Evolutionary conservation across 2,329 filamentous ascomycete genomes (phyloP).

Genomic region (Aspergillus puulaauensis): DNA sequence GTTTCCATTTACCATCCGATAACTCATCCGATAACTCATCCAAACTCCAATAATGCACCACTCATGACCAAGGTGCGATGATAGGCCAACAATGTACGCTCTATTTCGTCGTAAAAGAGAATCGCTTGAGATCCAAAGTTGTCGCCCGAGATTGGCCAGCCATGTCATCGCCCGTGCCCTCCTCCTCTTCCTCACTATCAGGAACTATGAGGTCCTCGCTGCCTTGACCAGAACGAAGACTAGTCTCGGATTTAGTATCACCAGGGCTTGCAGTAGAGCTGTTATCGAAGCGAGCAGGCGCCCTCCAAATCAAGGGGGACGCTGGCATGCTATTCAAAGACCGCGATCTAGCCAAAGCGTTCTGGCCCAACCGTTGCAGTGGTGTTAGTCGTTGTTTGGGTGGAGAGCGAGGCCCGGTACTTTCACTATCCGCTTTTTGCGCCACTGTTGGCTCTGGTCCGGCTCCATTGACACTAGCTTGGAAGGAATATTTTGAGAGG

Average conservation of each 20-base stretch:
- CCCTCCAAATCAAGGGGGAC: conserved; percentile 4
- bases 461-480: conserved; percentile 14
- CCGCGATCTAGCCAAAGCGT: conserved; percentile 38
- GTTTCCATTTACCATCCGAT: background rate
- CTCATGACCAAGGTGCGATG: background rate
- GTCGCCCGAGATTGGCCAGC: conserved; percentile 11
- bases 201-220: conserved; percentile 55
- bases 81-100: background rate
- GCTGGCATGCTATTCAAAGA: conserved; percentile 30
- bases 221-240: conserved; percentile 31
- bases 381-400: conserved; percentile 31
- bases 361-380: conserved; percentile 42
- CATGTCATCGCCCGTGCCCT: conserved; percentile 5
- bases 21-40: background rate
- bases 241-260: background rate
- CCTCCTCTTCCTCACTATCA: conserved; percentile 49
- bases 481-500: conserved; percentile 38
- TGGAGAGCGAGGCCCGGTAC: conserved; percentile 2
- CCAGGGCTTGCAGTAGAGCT: background rate
- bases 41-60: conserved; percentile 9
- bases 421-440: background rate
- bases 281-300: background rate
- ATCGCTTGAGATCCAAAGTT: conserved; percentile 36
- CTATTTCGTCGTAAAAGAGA: conserved; percentile 30
- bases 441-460: background rate